phyloP scores from a whole-genome alignment of 1,139 yeast species.

The Taphrina sp. region DNA sequence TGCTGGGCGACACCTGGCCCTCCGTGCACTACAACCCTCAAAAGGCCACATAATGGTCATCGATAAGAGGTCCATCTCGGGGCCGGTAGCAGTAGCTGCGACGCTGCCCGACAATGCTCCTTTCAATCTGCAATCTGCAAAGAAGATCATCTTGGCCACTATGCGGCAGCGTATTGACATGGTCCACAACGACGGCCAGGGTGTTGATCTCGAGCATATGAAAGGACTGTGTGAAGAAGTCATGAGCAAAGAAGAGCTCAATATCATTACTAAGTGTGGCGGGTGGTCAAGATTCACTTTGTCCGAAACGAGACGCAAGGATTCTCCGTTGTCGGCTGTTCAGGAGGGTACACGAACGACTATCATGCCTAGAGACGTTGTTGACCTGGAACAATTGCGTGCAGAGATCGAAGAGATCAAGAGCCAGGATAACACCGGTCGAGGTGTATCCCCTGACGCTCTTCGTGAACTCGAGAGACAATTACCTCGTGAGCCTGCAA shows the following conservation, averaged over 20 bases:
- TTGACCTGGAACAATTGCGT: not conserved
- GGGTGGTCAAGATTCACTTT: conserved; percentile 3
- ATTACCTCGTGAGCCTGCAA: not conserved
- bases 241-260: not conserved
- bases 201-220: conserved; percentile 11
- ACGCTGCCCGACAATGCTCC: not conserved
- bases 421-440: not conserved
- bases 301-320: not conserved
- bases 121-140: not conserved
- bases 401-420: not conserved
- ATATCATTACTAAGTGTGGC: not conserved
- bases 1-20: too few species aligned
- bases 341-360: conserved; percentile 1
- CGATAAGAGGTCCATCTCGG: not conserved
- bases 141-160: not conserved
- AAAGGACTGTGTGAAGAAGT: not conserved
- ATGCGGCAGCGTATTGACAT: not conserved
- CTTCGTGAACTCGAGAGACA: not conserved
- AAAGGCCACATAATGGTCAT: too few species aligned
- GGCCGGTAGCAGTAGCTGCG: not conserved
- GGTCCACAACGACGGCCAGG: not conserved
- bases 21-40: too few species aligned
- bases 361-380: not conserved
- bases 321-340: not conserved
- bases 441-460: not conserved